These are phyloP conservation scores for Boletus patriciae DNA, from an alignment of 768 basidiomycete species.

Conservation along the genomic window DNA sequence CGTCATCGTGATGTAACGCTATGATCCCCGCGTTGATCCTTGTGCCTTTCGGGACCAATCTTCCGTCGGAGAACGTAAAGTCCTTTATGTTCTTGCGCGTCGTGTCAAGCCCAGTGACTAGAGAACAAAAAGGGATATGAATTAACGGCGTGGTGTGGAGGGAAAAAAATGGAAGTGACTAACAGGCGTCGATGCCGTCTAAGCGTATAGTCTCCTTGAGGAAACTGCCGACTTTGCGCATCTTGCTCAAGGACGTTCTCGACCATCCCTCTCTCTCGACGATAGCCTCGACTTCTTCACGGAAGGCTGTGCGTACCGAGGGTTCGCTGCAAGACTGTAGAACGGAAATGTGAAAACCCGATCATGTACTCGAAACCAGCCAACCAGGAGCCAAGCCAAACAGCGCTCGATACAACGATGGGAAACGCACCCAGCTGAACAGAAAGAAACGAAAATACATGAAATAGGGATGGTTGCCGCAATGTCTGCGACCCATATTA, in stretches of 20 bases:
- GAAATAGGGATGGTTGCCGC: neutral
- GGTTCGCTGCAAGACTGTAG: neutral
- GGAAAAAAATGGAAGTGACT: neutral
- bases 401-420: slow-evolving; percentile 21
- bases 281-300: slow-evolving; percentile 34
- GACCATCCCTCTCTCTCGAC: neutral
- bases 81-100: slow-evolving; percentile 31
- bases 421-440: slow-evolving; percentile 30
- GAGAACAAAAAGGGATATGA: neutral
- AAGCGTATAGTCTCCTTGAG: slow-evolving; percentile 36
- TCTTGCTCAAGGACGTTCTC: slow-evolving; percentile 17
- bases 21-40: neutral
- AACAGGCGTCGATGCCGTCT: slow-evolving; percentile 20
- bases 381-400: too few relatives aligned
- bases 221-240: slow-evolving; percentile 41
- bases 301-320: slow-evolving; percentile 26
- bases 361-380: slow-evolving; percentile 16
- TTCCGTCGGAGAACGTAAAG: slow-evolving; percentile 38
- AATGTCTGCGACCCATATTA: neutral
- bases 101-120: slow-evolving; percentile 31
- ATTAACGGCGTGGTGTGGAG: too few relatives aligned
- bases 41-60: slow-evolving; percentile 31
- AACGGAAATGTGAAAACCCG: neutral
- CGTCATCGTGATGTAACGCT: slow-evolving; percentile 10
- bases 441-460: neutral